Base-by-base conservation (phyloP, 192 early-diverging fungal genomes). In the Coemansia reversa region DNA sequence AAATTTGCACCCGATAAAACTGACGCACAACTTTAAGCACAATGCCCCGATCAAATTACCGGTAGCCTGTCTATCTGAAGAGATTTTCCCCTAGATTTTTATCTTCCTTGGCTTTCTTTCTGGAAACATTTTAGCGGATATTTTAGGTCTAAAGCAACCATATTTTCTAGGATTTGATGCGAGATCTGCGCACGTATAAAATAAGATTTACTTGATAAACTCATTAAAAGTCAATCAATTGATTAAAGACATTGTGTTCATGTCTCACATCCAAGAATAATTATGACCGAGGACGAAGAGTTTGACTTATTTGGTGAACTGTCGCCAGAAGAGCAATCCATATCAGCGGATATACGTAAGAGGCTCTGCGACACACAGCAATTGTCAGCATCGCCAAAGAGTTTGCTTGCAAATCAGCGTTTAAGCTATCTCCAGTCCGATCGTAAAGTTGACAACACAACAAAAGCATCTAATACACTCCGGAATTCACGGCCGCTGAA, bases 281-380 rank as follows among this genome's bases (percentile, higher is more conserved):
- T 8, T n/a, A 22, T 23, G 18, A 16, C 9, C 14, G 60, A 52
- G 2, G 24, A 75, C 53, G 63, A 42, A 14, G 57, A 65, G 18
- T 52, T 84, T 49, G 72, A 81, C 61, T 55, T 78, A 11, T 84
- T 84, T 63, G 71, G 69, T n/a, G 76, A 76, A 0, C 30, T 65
- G 12, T 57, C 79, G 9, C 48, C 60, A 19, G 69, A 70, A n/a
- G 76, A 84, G 49, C 57, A 67, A 22, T 3, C 18, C 0, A 45
- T 24, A 20, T 23, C 51, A 7, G 30, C 65, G 14, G 27, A 52
- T 27, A 52, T 78, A 19, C 35, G 20, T 23, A 24, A 59, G 5
- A 20, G 61, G 8, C 48, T 56, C 3, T 54, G 52, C 16, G 19
- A 66, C 0, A 27, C 47, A n/a, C n/a, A 25, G 16, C 51, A 29